Evolutionary conservation across 1,139 yeast genomes (phyloP), one percentile per base, ranked within the genome.

Genomic region (Nakaseomyces nivariensis): DNA sequence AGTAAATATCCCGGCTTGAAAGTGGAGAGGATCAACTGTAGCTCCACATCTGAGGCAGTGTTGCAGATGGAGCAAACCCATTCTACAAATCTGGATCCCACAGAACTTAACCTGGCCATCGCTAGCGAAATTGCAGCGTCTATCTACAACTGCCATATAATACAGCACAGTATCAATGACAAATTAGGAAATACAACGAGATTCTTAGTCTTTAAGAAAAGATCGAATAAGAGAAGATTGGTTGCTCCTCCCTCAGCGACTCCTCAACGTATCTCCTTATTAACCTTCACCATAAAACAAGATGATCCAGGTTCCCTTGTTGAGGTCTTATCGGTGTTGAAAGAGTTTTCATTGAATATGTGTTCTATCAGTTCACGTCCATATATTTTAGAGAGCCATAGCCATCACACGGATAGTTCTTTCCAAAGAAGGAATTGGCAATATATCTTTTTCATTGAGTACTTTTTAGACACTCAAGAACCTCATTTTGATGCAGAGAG

Each of bases 11-110:
- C 70, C 37, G 52, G 67, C 13, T 54, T 62, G 4, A 62, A 57
- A 36, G 11, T 45, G 4, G 72, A 73, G 46, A 74, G 67, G 53
- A 70, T 84, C 9, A 96, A 89, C 66, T 75, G 83, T 1, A 73
- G 77, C 3, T 86, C 96, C 0, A 92, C 97, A 0, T 83, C 96
- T 0, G 78, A 76, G 56, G 97, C 97, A 0, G 96, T 94, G 0
- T 81, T 80, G 55, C 63, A 76, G 47, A 62, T 70, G 11, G 54
- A 68, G 17, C 40, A 43, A 22, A 52, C 52, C 44, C 46, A 27
- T 17, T 17, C 22, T 5, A 36, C 37, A 13, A 17, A 31, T 13
- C 24, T 32, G 3, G 75, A 76, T 47, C 47, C 52, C 25, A 37
- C 47, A 3, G 66, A 61, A 9, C 51, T 61, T 7, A 64, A 72